Base-by-base conservation (phyloP, 2,329 filamentous ascomycete genomes). In the Alternaria alternata region DNA sequence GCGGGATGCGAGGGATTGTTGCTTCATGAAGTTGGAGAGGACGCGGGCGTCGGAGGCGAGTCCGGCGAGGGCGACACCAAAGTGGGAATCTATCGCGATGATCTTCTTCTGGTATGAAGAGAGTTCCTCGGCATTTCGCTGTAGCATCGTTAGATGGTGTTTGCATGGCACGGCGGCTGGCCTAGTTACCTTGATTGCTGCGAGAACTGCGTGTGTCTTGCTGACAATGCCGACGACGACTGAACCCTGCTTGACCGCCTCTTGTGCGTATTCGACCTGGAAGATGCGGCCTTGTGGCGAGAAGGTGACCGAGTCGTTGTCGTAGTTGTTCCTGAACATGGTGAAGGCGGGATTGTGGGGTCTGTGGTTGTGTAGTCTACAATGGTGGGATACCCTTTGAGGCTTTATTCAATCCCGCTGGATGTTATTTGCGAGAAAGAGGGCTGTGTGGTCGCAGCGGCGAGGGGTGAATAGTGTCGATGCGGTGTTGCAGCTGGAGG, bases 301-400 rank as follows among this genome's bases (percentile, higher is more conserved):
- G 89, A 98, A 99, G 83, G 95, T 99, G 83, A 98, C 94, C 66
- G 94, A 96, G 83, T 99, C 95, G 89, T 99, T 99, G 85, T 99
- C 95, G 87, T 99, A 99, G 84, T 98, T 98, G 87, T 99, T 99
- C 83, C 95, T 89, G 85, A 99, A 99, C 95, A 99, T 98, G 77
- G 99, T 98, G 77, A 77, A 89, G 86, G 68, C 61, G 61, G 64
- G 57, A 49, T 32, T 62, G 69, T 69, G 64, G 60, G 54, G 48
- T 49, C 44, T 24, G 38, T 20, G 22, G 47, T 30, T 56, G 51
- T 36, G 20, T 57, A 34, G 24, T 9, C 46, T 36, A 22, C 65
- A 62, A 28, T 14, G 6, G 18, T 9, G 14, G 32, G 14, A 16
- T 36, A 4, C 6, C 4, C 36, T 6, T 24, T 16, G 8, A 22